Evolutionary conservation across 164 flowering plant genomes (phyloP).

Genomic region (Buxus sempervirens): DNA sequence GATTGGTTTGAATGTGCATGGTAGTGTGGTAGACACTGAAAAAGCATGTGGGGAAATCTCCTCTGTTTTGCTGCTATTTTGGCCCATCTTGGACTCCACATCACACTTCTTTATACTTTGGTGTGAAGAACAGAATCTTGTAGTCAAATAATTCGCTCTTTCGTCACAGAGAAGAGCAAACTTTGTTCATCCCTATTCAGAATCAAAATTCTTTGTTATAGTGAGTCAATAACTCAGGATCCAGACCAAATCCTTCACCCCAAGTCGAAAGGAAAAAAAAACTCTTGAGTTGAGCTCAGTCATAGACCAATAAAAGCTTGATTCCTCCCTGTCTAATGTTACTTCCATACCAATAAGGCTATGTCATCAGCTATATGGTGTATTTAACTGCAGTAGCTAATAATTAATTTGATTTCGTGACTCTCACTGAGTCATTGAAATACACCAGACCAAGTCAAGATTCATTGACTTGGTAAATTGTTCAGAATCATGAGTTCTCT

Average conservation of each 20-base stretch:
- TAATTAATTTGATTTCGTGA: too few relatives aligned
- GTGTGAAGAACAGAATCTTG: constrained; percentile 4
- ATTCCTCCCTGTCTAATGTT: too few relatives aligned
- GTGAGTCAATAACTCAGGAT: too few relatives aligned
- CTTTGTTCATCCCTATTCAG: background rate
- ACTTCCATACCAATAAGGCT: too few relatives aligned
- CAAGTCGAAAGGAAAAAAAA: too few relatives aligned
- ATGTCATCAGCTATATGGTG: too few relatives aligned
- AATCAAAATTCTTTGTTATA: background rate
- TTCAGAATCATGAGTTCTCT: background rate
- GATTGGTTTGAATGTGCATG: constrained; percentile 22
- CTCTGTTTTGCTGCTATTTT: constrained; percentile 5
- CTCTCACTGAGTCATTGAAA: too few relatives aligned
- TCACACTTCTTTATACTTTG: constrained; percentile 2
- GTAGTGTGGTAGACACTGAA: background rate
- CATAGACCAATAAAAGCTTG: too few relatives aligned
- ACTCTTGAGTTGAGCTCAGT: too few relatives aligned
- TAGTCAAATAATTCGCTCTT: background rate
- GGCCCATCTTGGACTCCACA: constrained; percentile 10
- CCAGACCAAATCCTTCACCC: too few relatives aligned
- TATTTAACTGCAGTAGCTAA: too few relatives aligned
- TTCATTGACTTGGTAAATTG: background rate
- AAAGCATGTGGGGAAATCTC: constrained; percentile 16
- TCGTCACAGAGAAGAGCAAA: background rate
- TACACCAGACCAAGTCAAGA: too few relatives aligned